Base-by-base conservation (phyloP, 805 yeast species). In the Metschnikowia orientalis region DNA sequence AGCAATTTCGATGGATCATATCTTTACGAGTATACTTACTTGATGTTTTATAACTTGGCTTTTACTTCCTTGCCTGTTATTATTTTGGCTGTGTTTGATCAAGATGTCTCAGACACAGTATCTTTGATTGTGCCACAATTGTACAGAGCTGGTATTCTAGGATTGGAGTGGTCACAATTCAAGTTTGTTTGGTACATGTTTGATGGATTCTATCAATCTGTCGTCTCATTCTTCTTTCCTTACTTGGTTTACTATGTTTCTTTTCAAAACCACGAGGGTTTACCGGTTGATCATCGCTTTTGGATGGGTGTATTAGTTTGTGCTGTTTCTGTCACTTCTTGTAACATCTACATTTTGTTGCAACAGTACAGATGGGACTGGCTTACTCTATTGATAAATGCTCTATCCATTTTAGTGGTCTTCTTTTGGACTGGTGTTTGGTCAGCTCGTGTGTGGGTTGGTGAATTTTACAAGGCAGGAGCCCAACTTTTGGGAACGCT, bases 371-470 rank as follows among this genome's bases (percentile, higher is more conserved):
- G 88, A 43, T 85, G 94, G 94, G 94, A 84, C 57, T 77, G 82
- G 79, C 51, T 84, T 15, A 67, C 83, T 12, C 32, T 71, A 17
- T 50, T 77, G 15, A 69, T 81, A 40, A 60, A 64, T 36, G 59
- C 69, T 1, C 50, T 85, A 28, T 78, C 87, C 9, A 67, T 69
- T 33, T 52, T 79, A 40, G 44, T 82, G 26, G 66, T 82, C 11
- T 81, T 71, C 46, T 73, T 77, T 51, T 84, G 94, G 94, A 75
- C 85, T 4, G 89, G 90, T n/a, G 73, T 78, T 14, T 84, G 89
- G 81, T 73, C 87, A 18, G 57, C 76, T 4, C 55, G 71, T 17
- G 41, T 59, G 2, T 56, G 62, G 35, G 69, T 84, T 6, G 67
- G 64, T 8, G 83, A 77, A 47, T 79, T 79, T 46, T 84, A 75